Conservation (phyloP, 2,329 filamentous ascomycete genomes). For the Bipolaris sorokiniana region DNA sequence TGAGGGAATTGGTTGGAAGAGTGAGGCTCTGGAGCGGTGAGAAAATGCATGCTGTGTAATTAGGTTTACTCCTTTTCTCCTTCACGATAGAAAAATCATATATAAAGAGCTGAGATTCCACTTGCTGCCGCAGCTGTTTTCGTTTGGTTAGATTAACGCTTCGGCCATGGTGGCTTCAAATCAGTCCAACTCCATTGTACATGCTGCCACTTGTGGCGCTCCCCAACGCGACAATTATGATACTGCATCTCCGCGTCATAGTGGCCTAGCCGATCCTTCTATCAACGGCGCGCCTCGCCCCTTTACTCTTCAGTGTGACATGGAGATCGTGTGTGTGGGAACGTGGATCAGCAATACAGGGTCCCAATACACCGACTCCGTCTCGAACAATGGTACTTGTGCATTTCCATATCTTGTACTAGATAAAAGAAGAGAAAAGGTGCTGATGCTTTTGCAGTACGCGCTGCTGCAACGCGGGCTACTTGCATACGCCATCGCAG, state of each 20-base stretch:
- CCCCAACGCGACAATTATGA: background rate
- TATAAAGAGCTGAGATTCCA: too few relatives aligned
- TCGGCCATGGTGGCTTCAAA: background rate
- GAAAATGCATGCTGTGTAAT: background rate
- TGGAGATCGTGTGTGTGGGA: background rate
- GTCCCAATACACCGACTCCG: background rate
- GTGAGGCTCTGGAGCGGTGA: background rate
- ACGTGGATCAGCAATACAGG: background rate
- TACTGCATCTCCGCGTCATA: too few relatives aligned
- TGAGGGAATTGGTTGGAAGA: background rate
- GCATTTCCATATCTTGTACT: background rate
- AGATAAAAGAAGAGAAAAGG: background rate
- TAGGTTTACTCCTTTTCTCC: background rate
- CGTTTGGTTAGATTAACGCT: background rate
- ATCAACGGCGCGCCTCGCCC: background rate
- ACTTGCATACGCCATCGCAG: background rate
- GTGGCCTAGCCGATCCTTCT: background rate
- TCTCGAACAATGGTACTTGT: background rate
- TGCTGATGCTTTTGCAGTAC: background rate
- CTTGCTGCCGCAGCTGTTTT: too few relatives aligned
- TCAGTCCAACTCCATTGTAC: too few relatives aligned
- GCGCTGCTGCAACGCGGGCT: background rate
- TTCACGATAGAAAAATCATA: too few relatives aligned
- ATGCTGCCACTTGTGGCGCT: background rate
- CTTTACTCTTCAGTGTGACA: background rate